A percentile compares a stretch with the other conserved stretches of the same genome.
Conservation (phyloP, 2,329 filamentous ascomycete species). For the Xylaria sp. region DNA sequence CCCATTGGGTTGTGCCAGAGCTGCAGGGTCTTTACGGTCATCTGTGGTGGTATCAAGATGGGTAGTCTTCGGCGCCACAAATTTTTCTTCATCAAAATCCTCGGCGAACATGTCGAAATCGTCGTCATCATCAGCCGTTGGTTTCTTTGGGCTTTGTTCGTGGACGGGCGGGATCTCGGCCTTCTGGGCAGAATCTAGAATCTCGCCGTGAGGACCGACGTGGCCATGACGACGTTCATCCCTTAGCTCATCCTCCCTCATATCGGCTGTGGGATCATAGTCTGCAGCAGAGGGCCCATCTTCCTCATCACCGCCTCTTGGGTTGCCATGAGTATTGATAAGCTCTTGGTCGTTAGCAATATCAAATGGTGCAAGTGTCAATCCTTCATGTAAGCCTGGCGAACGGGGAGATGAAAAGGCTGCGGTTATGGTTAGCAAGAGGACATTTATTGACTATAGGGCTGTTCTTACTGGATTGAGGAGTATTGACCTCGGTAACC, state of each 20-base stretch:
- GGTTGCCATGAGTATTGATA: constrained; percentile 67
- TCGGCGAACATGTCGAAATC: constrained; percentile 93
- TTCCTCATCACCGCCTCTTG: constrained; percentile 57
- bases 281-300: constrained; percentile 81
- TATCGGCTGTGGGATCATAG: constrained; percentile 81
- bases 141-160: constrained; percentile 55
- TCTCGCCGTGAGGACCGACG: constrained; percentile 68
- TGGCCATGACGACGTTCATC: constrained; percentile 66
- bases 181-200: constrained; percentile 55
- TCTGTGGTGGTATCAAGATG: constrained; percentile 55
- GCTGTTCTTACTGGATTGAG: constrained; percentile 58
- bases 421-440: constrained; percentile 39
- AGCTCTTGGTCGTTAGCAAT: constrained; percentile 75
- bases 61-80: constrained; percentile 62
- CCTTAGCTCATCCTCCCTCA: constrained; percentile 75
- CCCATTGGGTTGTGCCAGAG: constrained; percentile 63
- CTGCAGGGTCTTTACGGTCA: constrained; percentile 60
- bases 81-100: constrained; percentile 76
- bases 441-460: neutral
- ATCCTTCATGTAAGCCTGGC: constrained; percentile 61
- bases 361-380: constrained; percentile 69
- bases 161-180: constrained; percentile 50
- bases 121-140: constrained; percentile 69
- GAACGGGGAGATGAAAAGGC: constrained; percentile 54
- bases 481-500: constrained; percentile 55